A percentile compares a stretch with the other conserved stretches of the same genome.
Evolutionary conservation across 2,329 filamentous ascomycete genomes (phyloP).

Genomic region (Geoglossum cookeanum): DNA sequence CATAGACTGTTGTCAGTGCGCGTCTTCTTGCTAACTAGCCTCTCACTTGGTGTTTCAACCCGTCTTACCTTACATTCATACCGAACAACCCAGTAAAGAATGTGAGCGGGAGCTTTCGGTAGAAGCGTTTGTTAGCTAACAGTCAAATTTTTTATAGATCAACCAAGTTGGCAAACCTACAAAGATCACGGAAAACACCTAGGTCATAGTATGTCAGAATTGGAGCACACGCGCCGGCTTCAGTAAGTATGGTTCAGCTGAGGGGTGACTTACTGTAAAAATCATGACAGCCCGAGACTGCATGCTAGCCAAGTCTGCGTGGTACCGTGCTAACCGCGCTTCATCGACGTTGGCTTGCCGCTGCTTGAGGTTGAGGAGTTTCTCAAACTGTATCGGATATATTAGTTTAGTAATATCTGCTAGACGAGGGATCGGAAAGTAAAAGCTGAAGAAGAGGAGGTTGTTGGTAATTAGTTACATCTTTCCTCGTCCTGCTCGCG

Average conservation of each 20-base stretch:
- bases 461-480: constrained; percentile 20
- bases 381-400: constrained; percentile 30
- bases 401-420: too few species aligned
- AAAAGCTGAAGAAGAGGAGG: too few species aligned
- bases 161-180: constrained; percentile 2
- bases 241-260: too few species aligned
- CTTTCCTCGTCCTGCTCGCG: constrained; percentile 38
- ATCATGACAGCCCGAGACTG: constrained; percentile 43
- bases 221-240: too few species aligned
- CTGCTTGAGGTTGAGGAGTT: constrained; percentile 46
- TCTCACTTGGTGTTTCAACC: too few species aligned
- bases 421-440: too few species aligned
- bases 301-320: constrained; percentile 41
- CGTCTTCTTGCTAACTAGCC: too few species aligned
- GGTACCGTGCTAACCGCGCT: constrained; percentile 40
- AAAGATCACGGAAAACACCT: constrained; percentile 37
- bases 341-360: constrained; percentile 48
- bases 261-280: constrained; percentile 22
- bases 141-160: background rate
- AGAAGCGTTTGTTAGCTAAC: background rate
- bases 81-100: constrained; percentile 48
- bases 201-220: too few species aligned
- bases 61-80: constrained; percentile 30
- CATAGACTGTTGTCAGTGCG: too few species aligned
- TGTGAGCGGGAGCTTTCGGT: constrained; percentile 33